A percentile compares a stretch with the other conserved stretches of the same genome.
Conservation (phyloP, 805 yeast genomes). For the Helenozyma baotianmanensis region DNA sequence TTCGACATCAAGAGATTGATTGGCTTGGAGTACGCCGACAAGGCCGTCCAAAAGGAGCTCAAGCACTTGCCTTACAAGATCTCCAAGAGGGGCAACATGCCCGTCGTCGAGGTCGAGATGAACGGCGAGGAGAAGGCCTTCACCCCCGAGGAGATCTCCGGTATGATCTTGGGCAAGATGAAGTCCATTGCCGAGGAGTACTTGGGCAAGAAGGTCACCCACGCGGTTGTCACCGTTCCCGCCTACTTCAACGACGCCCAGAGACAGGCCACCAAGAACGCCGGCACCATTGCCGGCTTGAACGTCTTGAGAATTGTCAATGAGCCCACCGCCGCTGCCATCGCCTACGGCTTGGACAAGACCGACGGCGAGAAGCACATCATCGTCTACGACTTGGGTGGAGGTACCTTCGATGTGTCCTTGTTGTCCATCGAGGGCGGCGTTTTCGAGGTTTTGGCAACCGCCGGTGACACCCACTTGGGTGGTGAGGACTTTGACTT, state of each 20-base stretch:
- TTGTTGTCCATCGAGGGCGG: constrained; percentile 20
- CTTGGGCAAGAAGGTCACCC: constrained; percentile 19
- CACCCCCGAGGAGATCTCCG: constrained; percentile 92
- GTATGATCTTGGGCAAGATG: constrained; percentile 89
- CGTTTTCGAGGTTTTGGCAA: constrained; percentile 20
- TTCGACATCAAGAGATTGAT: constrained; percentile 90
- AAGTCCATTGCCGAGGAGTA: constrained; percentile 36
- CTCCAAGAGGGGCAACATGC: constrained; percentile 67
- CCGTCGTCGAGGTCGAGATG: constrained; percentile 76
- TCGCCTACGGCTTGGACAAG: constrained; percentile 27
- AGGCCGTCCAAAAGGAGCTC: constrained; percentile 50
- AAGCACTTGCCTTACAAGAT: constrained; percentile 87
- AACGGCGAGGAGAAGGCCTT: constrained; percentile 82
- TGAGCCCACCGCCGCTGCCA: constrained; percentile 22
- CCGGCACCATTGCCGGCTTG: constrained; percentile 20
- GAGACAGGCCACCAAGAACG: constrained; percentile 20
- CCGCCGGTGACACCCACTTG: constrained; percentile 38
- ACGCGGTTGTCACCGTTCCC: constrained; percentile 20
- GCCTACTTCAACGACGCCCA: constrained; percentile 22
- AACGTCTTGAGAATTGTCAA: constrained; percentile 19
- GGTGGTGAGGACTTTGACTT: constrained; percentile 21
- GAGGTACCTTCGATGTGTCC: constrained; percentile 22
- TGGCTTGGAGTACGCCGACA: constrained; percentile 60
- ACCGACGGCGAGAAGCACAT: constrained; percentile 18
- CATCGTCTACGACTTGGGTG: constrained; percentile 21